These are phyloP conservation scores for Chlamydomonas reinhardtii DNA, from an alignment of 163 green algal genomes.

Conservation along the genomic window DNA sequence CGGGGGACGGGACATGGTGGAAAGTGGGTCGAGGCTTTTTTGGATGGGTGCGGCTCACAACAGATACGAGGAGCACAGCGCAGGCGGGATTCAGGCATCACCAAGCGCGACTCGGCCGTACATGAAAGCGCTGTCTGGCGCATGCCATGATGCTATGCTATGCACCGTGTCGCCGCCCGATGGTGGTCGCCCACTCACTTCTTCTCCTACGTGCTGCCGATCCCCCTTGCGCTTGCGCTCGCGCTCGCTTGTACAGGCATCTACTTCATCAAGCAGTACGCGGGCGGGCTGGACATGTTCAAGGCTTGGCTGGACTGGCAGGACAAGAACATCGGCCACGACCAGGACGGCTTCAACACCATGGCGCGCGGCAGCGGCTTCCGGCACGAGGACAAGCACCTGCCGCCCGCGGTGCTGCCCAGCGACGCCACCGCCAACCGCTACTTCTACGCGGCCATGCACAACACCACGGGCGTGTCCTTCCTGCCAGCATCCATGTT, in stretches of 20 bases:
- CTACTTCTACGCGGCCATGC: conserved; percentile 23
- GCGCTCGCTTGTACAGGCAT: conserved; percentile 3
- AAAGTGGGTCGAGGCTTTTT: too few species aligned
- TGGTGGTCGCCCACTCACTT: too few species aligned
- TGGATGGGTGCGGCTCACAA: too few species aligned
- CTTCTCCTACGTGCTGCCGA: too few species aligned
- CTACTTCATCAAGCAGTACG: conserved; percentile 57
- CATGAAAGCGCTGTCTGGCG: too few species aligned
- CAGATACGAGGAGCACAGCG: too few species aligned
- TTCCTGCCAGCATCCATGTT: conserved; percentile 57
- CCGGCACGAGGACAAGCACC: not conserved
- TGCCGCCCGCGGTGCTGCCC: not conserved
- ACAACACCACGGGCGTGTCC: conserved; percentile 51
- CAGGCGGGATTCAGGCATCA: too few species aligned
- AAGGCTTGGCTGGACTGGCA: conserved; percentile 49
- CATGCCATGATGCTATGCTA: too few species aligned
- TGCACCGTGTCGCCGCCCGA: too few species aligned
- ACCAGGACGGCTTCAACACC: conserved; percentile 63
- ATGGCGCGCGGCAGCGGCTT: not conserved
- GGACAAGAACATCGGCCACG: conserved; percentile 47
- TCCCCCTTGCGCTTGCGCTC: not conserved
- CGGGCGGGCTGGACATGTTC: conserved; percentile 50
- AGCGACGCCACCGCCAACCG: not conserved
- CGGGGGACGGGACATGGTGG: too few species aligned
- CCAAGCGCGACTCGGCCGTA: too few species aligned